These are phyloP conservation scores for Lachancea waltii DNA, from an alignment of 805 yeast species.

Conservation along the genomic window DNA sequence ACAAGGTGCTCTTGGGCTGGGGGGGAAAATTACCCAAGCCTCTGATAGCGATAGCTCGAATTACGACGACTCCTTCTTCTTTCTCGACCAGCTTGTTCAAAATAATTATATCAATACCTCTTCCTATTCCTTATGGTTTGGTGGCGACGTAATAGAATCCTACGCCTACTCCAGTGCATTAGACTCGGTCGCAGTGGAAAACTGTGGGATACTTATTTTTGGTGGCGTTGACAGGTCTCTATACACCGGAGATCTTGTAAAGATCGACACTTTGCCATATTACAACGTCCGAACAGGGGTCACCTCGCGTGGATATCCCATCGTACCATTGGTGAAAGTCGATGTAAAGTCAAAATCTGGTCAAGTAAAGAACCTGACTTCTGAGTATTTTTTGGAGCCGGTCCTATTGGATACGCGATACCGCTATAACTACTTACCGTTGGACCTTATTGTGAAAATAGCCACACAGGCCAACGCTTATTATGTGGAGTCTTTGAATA, in stretches of 20 bases:
- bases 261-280: constrained; percentile 46
- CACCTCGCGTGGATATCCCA: constrained; percentile 35
- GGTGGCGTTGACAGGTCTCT: constrained; percentile 52
- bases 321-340: constrained; percentile 42
- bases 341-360: constrained; percentile 41
- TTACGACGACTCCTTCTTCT: constrained; percentile 21
- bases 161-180: neutral
- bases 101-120: constrained; percentile 32
- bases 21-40: constrained; percentile 25
- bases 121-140: constrained; percentile 41
- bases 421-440: constrained; percentile 46
- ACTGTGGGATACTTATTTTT: constrained; percentile 38
- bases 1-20: constrained; percentile 43
- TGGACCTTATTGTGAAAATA: constrained; percentile 47
- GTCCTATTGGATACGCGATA: constrained; percentile 55
- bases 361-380: constrained; percentile 30
- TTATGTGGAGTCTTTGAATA: constrained; percentile 39
- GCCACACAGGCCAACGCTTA: constrained; percentile 68
- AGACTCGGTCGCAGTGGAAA: constrained; percentile 3
- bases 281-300: constrained; percentile 15
- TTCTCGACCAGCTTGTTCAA: constrained; percentile 33
- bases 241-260: constrained; percentile 41
- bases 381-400: constrained; percentile 39
- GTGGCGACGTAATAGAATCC: constrained; percentile 17
- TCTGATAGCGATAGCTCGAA: constrained; percentile 13